Base-by-base conservation (phyloP, 2,329 filamentous ascomycete genomes). In the Fusarium robinianum region DNA sequence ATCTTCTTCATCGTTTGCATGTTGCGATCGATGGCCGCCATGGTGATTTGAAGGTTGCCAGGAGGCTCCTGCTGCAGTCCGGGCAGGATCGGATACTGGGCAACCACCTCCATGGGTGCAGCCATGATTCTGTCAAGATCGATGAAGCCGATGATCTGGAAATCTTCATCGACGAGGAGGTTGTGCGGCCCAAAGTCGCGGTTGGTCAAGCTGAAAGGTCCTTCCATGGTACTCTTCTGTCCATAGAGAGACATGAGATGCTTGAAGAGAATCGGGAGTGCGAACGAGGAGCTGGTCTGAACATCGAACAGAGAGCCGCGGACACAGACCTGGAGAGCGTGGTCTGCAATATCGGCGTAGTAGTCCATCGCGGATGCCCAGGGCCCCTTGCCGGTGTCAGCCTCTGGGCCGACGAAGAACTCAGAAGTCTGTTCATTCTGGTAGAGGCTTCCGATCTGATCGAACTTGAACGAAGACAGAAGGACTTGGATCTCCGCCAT, bases 141-240 rank as follows among this genome's bases (percentile, higher is more conserved):
- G 18, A 24, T 24, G 21, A 23, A 15, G 8, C 19, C 35, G 9
- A 38, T 16, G 12, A 27, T 29, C 5, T 30, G 14, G 11, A 38
- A 38, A n/a, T 38, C 25, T 14, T 19, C 23, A 30, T 38, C 24
- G 22, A 38, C 24, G 23, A 38, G 35, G 18, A 49, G 35, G 30
- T 39, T 34, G n/a, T n/a, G n/a, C n/a, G n/a, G n/a, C n/a, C n/a
- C n/a, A n/a, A n/a, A n/a, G n/a, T n/a, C n/a, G 1, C 36, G 25
- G 31, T 45, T 49, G 8, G 19, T 19, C 8, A 49, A 25, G 5
- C 41, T 24, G 25, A 46, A 49, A 9, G 41, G 29, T 7, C 31
- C 39, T 10, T 18, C 5, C 11, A 4, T 22, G 10, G 17, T 8
- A 11, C 29, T 15, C 10, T 36, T 14, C 8, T 19, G 25, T 10